A percentile compares a stretch with the other conserved stretches of the same genome.
phyloP scores from a whole-genome alignment of 352 stramenopile genomes.

The Halophytophthora batemanensis region DNA sequence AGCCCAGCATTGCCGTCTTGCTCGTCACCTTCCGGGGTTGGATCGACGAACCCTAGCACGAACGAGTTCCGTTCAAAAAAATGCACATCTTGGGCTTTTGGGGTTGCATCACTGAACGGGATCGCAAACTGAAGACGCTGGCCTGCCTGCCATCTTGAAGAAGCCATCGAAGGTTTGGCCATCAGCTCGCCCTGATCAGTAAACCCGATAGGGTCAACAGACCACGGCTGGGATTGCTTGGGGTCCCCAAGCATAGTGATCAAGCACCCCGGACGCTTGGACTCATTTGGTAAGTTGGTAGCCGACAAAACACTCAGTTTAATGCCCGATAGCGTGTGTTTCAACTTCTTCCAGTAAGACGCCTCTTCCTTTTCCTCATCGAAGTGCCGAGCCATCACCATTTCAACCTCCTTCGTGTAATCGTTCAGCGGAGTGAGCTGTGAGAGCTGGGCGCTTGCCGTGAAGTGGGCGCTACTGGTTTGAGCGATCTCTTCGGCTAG shows the following conservation, averaged over 20 bases:
- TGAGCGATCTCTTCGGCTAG: background rate
- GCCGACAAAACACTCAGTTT: conserved; percentile 45
- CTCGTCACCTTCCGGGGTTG: background rate
- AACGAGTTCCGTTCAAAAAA: conserved; percentile 29
- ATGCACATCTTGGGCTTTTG: conserved; percentile 12
- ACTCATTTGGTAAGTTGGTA: conserved; percentile 34
- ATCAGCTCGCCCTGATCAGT: conserved; percentile 28
- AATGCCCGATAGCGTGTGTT: conserved; percentile 41
- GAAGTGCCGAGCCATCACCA: conserved; percentile 35
- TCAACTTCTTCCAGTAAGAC: conserved; percentile 23
- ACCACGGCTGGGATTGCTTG: conserved; percentile 1
- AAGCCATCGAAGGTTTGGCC: conserved; percentile 8
- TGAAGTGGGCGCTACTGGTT: conserved; percentile 6
- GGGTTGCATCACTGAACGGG: conserved; percentile 6
- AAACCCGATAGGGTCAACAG: conserved; percentile 5
- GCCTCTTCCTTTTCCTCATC: conserved; percentile 16
- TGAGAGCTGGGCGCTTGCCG: conserved; percentile 8
- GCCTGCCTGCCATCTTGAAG: conserved; percentile 13
- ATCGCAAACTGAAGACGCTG: conserved; percentile 15
- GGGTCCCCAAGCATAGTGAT: conserved; percentile 50
- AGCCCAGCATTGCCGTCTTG: conserved; percentile 2
- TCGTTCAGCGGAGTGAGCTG: conserved; percentile 45
- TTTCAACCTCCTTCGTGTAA: conserved; percentile 33
- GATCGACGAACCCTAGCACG: conserved; percentile 19
- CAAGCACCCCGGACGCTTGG: conserved; percentile 29